Conservation (phyloP, 2,329 filamentous ascomycete genomes). For the Boeremia lycopersici region DNA sequence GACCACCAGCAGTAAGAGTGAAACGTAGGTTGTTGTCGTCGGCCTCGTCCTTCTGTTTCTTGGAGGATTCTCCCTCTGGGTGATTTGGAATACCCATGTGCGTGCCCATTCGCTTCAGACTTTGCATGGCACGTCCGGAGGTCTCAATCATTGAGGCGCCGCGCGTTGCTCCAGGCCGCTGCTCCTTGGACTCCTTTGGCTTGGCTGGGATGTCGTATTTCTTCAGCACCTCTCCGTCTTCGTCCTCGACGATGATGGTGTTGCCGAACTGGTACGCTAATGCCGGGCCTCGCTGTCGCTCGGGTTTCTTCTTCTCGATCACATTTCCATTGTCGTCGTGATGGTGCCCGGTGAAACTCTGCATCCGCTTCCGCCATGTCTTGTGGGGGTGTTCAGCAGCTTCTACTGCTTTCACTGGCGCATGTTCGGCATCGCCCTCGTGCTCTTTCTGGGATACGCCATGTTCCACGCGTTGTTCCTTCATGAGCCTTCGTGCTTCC, state of each 20-base stretch:
- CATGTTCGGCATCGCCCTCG: constrained; percentile 48
- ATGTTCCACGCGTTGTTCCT: constrained; percentile 54
- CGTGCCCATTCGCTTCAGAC: constrained; percentile 59
- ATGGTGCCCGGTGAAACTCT: constrained; percentile 53
- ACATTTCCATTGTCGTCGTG: constrained; percentile 48
- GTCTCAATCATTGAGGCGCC: constrained; percentile 40
- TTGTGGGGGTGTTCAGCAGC: constrained; percentile 46
- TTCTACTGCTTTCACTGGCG: constrained; percentile 46
- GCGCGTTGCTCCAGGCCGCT: constrained; percentile 35
- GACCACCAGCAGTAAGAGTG: constrained; percentile 74
- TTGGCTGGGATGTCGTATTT: constrained; percentile 74
- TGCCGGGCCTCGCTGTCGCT: constrained; percentile 68
- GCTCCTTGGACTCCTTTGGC: constrained; percentile 40
- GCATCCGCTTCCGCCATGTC: constrained; percentile 54
- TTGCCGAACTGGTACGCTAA: constrained; percentile 85
- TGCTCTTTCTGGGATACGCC: constrained; percentile 57
- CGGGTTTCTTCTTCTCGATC: constrained; percentile 41
- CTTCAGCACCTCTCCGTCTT: constrained; percentile 85
- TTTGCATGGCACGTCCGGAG: constrained; percentile 51
- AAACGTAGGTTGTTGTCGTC: constrained; percentile 78
- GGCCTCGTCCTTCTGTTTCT: constrained; percentile 51
- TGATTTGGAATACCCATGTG: constrained; percentile 54
- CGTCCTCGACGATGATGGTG: constrained; percentile 88
- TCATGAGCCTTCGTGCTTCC: constrained; percentile 60
- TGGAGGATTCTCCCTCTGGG: constrained; percentile 34